Evolutionary conservation across 108 stramenopile species (phyloP).

Genomic region (Nitzschia palea): DNA sequence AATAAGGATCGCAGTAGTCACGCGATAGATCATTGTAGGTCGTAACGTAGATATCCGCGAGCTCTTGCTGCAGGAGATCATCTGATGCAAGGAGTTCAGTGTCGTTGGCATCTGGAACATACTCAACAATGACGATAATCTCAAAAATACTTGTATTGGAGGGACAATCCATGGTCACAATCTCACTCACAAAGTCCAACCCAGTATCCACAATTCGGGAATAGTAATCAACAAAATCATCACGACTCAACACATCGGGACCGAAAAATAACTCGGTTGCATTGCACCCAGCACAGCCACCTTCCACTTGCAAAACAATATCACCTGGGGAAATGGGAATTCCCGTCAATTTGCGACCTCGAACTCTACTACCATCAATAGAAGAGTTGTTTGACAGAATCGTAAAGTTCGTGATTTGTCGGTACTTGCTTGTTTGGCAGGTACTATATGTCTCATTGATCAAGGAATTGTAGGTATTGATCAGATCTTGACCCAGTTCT

Average conservation of each 20-base stretch:
- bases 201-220: background rate
- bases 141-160: background rate
- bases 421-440: background rate
- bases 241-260: conserved; percentile 4
- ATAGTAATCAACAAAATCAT: background rate
- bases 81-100: background rate
- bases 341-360: background rate
- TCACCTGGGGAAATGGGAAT: background rate
- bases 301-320: background rate
- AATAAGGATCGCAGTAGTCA: conserved; percentile 19
- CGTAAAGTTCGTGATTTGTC: background rate
- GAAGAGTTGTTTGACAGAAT: too few relatives aligned
- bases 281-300: background rate
- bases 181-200: background rate
- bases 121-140: background rate
- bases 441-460: background rate
- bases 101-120: background rate
- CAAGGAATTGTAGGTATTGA: background rate
- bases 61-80: background rate
- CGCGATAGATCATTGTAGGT: conserved; percentile 15
- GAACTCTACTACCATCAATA: too few relatives aligned
- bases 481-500: background rate
- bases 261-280: background rate
- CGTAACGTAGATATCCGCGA: conserved; percentile 6
- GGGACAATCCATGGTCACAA: background rate